Conservation (phyloP, 2,329 filamentous ascomycete species). For the Tolypocladium tropicale region DNA sequence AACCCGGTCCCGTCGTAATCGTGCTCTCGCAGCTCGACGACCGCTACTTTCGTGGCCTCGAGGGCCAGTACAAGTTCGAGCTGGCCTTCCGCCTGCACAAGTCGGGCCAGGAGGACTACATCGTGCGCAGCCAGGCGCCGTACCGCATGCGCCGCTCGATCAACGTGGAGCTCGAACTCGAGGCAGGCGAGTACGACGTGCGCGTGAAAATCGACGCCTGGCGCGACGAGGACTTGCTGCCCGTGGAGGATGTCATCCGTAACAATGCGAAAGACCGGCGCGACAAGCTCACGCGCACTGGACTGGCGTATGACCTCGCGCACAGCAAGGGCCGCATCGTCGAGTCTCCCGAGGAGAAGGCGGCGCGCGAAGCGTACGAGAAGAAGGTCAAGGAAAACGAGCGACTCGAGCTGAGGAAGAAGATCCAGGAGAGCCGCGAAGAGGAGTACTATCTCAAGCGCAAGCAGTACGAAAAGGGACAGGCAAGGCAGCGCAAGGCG, state of each 20-base stretch:
- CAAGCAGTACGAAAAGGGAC: conserved; percentile 24
- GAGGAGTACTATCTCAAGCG: conserved; percentile 24
- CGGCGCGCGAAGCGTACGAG: conserved; percentile 33
- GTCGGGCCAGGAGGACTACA: conserved; percentile 38
- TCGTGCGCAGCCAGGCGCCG: conserved; percentile 42
- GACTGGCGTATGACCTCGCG: conserved; percentile 59
- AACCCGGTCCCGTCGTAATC: conserved; percentile 40
- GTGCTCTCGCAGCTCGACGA: conserved; percentile 48
- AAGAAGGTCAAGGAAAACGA: conserved; percentile 29
- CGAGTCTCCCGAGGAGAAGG: conserved; percentile 38
- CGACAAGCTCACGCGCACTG: conserved; percentile 65
- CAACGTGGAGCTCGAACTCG: conserved; percentile 65
- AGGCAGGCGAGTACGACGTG: conserved; percentile 65
- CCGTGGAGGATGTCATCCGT: conserved; percentile 58
- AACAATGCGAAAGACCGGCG: conserved; percentile 49
- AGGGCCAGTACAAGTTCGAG: conserved; percentile 45
- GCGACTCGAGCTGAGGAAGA: conserved; percentile 24
- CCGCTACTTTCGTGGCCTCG: conserved; percentile 45
- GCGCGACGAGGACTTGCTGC: conserved; percentile 36
- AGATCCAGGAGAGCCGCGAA: conserved; percentile 30
- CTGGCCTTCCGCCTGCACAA: conserved; percentile 45
- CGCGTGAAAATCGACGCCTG: conserved; percentile 64
- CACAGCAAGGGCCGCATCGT: conserved; percentile 51
- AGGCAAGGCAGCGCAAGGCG: conserved; percentile 37
- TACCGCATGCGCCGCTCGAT: conserved; percentile 62